Percentiles rank a stretch among this genome's conserved stretches.
phyloP scores from a whole-genome alignment of 805 yeast genomes.

The Sugiyamaella boreocaroliniensis region DNA sequence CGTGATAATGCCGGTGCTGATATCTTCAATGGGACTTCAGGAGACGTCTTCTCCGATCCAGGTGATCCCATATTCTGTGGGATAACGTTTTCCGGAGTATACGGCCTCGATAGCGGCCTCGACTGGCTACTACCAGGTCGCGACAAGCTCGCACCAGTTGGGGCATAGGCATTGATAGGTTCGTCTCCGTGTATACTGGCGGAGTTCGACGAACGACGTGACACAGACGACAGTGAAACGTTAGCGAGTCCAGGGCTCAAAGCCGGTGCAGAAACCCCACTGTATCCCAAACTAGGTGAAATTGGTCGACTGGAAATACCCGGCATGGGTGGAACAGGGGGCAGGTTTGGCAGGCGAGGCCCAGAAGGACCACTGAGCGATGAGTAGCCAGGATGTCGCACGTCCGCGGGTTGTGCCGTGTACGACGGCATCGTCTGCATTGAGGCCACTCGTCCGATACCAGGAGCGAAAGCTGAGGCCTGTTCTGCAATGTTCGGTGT shows the following conservation, averaged over 20 bases:
- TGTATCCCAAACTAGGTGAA: constrained; percentile 3
- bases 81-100: constrained; percentile 1
- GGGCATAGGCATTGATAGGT: constrained; percentile 11
- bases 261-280: not conserved
- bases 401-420: not conserved
- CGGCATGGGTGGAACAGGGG: not conserved
- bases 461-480: constrained; percentile 1
- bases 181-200: not conserved
- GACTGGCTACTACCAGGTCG: constrained; percentile 4
- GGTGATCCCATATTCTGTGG: not conserved
- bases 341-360: not conserved
- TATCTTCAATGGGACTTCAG: not conserved
- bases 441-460: not conserved
- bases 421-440: not conserved
- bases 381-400: not conserved
- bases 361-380: not conserved
- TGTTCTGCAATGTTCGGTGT: constrained; percentile 15
- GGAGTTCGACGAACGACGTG: not conserved
- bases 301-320: constrained; percentile 2
- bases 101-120: constrained; percentile 5
- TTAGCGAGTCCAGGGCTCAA: not conserved
- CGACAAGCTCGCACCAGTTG: not conserved
- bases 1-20: not conserved
- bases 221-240: not conserved
- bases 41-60: not conserved